Conservation (phyloP, 176 grass and related monocot species). For the Miscanthus lutarioriparius region DNA sequence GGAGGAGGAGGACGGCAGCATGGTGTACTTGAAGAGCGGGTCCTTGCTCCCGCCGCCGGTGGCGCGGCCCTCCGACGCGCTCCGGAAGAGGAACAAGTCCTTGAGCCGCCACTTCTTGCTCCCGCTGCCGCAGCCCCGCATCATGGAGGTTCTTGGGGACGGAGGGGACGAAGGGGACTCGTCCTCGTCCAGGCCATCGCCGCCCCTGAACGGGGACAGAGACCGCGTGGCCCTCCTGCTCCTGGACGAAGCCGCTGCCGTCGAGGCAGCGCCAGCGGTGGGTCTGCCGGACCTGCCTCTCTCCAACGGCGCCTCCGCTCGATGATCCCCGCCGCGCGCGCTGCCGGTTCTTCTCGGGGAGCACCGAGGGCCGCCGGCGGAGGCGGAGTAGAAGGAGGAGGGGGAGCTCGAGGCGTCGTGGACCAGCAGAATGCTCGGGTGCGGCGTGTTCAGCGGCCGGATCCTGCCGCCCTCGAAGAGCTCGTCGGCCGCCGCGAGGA, state of each 20-base stretch:
- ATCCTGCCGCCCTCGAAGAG: constrained; percentile 98
- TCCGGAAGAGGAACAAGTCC: constrained; percentile 92
- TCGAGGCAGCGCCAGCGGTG: background rate
- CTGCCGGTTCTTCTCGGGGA: constrained; percentile 6
- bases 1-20: constrained; percentile 43
- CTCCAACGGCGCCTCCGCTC: background rate
- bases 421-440: background rate
- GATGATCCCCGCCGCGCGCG: background rate
- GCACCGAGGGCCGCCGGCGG: background rate
- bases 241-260: background rate
- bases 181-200: constrained; percentile 24
- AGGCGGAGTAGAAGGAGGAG: background rate
- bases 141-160: constrained; percentile 39
- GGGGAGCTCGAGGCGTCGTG: background rate
- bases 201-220: constrained; percentile 68
- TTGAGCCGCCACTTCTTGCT: constrained; percentile 86
- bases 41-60: constrained; percentile 68
- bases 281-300: constrained; percentile 43
- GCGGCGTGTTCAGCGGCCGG: constrained; percentile 60
- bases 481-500: constrained; percentile 81
- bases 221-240: constrained; percentile 53
- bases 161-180: constrained; percentile 38
- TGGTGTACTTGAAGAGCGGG: constrained; percentile 67
- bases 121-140: constrained; percentile 60
- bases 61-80: constrained; percentile 85